A percentile compares a stretch with the other conserved stretches of the same genome.
These are phyloP conservation scores for Phytophthora cryptogea DNA, from an alignment of 352 stramenopile species.

Conservation along the genomic window DNA sequence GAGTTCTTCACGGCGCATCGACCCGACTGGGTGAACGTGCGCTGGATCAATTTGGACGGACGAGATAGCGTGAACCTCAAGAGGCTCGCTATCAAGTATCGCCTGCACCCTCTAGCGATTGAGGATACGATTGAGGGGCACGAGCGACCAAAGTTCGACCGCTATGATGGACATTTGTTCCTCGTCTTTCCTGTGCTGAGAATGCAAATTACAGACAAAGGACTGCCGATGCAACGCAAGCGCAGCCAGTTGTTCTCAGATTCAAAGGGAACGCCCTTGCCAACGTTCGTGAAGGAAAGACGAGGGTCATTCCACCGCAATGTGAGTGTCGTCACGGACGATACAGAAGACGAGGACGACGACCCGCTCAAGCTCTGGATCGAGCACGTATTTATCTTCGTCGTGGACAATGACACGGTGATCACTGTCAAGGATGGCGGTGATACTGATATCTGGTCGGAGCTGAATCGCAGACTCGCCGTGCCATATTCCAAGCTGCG, in stretches of 20 bases:
- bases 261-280: conserved; percentile 24
- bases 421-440: conserved; percentile 84
- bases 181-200: conserved; percentile 83
- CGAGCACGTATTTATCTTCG: conserved; percentile 84
- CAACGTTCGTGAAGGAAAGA: conserved; percentile 55
- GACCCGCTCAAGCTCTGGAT: conserved; percentile 80
- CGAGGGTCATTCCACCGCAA: conserved; percentile 27
- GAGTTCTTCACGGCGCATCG: conserved; percentile 79
- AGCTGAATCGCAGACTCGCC: conserved; percentile 72
- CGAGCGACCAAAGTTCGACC: conserved; percentile 86
- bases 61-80: conserved; percentile 85
- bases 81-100: conserved; percentile 87
- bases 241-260: conserved; percentile 30
- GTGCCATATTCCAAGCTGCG: conserved; percentile 90
- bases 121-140: conserved; percentile 89
- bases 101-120: conserved; percentile 81
- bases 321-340: conserved; percentile 21
- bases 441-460: conserved; percentile 69
- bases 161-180: conserved; percentile 85
- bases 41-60: conserved; percentile 88
- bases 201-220: conserved; percentile 62
- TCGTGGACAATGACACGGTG: conserved; percentile 81
- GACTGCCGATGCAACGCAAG: conserved; percentile 40
- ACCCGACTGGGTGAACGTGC: conserved; percentile 80
- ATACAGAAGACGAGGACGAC: conserved; percentile 45